A percentile compares a stretch with the other conserved stretches of the same genome.
phyloP scores from a whole-genome alignment of 1,284 basidiomycete genomes.

The Dichomitus squalens region DNA sequence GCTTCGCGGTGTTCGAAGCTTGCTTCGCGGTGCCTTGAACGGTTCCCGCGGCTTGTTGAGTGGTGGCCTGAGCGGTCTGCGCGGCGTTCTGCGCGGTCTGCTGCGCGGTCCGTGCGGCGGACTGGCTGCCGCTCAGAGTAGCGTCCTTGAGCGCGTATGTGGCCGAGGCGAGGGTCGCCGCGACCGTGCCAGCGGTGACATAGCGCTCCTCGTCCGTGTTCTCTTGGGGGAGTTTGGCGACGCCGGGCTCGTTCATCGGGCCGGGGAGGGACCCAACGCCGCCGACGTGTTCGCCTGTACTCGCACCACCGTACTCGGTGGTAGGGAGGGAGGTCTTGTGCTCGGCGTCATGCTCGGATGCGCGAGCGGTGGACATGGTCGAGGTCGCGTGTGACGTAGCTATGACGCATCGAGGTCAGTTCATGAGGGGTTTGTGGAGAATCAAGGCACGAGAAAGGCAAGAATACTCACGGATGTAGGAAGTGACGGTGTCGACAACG shows the following conservation, averaged over 20 bases:
- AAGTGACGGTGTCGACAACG: conserved; percentile 30
- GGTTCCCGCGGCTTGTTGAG: neutral
- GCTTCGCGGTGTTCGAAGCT: neutral
- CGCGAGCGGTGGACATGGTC: conserved; percentile 23
- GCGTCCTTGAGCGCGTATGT: conserved; percentile 16
- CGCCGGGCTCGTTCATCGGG: conserved; percentile 35
- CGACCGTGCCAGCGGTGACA: conserved; percentile 12
- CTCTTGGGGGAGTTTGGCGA: conserved; percentile 45
- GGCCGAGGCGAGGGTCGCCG: conserved; percentile 10
- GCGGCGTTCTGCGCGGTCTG: neutral
- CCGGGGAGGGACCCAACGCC: conserved; percentile 46
- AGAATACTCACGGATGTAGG: conserved; percentile 31
- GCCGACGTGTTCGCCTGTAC: conserved; percentile 29
- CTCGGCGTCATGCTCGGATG: conserved; percentile 29
- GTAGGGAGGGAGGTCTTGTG: conserved; percentile 32
- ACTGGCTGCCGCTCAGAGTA: neutral
- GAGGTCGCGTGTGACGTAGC: conserved; percentile 10
- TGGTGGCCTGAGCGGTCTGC: neutral
- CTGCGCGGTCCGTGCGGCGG: neutral
- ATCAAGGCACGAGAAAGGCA: neutral
- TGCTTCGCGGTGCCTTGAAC: neutral
- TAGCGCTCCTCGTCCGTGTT: conserved; percentile 18
- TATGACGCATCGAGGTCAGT: neutral
- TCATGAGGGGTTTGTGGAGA: neutral
- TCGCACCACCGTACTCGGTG: conserved; percentile 31